Conservation (phyloP, 1,139 yeast species). For the Suhomyces coccinellae region DNA sequence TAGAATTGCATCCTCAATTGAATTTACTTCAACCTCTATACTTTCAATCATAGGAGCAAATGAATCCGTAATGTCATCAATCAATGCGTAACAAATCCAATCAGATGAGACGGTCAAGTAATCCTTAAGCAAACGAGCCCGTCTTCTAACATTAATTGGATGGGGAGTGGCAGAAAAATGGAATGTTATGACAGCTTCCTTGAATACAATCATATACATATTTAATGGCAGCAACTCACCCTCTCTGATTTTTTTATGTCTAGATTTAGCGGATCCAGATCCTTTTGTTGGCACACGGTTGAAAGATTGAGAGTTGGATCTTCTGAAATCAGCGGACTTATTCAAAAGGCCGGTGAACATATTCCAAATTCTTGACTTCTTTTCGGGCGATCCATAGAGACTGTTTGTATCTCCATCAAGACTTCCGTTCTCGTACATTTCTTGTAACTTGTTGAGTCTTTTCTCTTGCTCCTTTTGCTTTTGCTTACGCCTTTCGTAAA, state of each 20-base stretch:
- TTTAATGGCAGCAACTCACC: conserved; percentile 88
- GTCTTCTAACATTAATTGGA: conserved; percentile 90
- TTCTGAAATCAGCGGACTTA: conserved; percentile 2
- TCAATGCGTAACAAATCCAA: conserved; percentile 95
- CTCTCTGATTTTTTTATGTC: conserved; percentile 45
- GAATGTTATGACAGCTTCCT: conserved; percentile 87
- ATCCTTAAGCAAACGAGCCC: conserved; percentile 84
- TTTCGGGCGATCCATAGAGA: conserved; percentile 22
- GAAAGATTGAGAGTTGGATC: conserved; percentile 6
- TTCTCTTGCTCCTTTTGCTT: conserved; percentile 47
- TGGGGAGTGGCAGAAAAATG: conserved; percentile 96
- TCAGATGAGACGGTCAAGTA: conserved; percentile 89
- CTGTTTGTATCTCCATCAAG: conserved; percentile 20
- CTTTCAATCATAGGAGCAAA: conserved; percentile 95
- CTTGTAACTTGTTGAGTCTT: conserved; percentile 42
- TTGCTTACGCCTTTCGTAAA: conserved; percentile 62
- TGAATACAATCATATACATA: conserved; percentile 89
- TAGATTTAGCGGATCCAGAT: conserved; percentile 28
- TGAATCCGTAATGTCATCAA: conserved; percentile 96
- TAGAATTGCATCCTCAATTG: conserved; percentile 87
- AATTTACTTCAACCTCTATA: conserved; percentile 88
- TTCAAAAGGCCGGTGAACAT: conserved; percentile 15
- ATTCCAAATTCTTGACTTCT: conserved; percentile 22
- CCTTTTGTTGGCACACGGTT: conserved; percentile 15
- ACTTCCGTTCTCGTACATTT: conserved; percentile 29